phyloP scores from a whole-genome alignment of 1,139 yeast species.

The Blastobotrys petasosporus region DNA sequence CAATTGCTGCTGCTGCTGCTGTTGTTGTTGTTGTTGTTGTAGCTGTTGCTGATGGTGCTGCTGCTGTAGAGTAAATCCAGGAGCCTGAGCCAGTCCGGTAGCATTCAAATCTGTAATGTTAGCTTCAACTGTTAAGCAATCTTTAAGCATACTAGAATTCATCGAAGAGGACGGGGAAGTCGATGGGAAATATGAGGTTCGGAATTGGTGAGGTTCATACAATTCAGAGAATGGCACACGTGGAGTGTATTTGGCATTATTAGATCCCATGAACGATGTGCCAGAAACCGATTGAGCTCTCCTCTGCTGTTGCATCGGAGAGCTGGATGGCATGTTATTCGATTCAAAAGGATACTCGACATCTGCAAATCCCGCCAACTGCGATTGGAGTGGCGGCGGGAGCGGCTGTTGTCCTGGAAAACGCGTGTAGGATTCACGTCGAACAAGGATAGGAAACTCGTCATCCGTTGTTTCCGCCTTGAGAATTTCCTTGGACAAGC shows the following conservation, averaged over 20 bases:
- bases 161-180: too few relatives aligned
- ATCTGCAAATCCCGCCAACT: slow-evolving; percentile 3
- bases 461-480: slow-evolving; percentile 37
- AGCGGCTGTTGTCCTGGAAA: too few relatives aligned
- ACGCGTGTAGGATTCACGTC: slow-evolving; percentile 23
- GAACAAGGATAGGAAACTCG: slow-evolving; percentile 39
- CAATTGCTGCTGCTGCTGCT: slow-evolving; percentile 6
- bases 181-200: background rate
- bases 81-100: slow-evolving; percentile 4
- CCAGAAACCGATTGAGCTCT: slow-evolving; percentile 6
- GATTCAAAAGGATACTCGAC: background rate
- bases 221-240: slow-evolving; percentile 1
- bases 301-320: slow-evolving; percentile 4
- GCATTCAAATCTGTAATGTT: background rate
- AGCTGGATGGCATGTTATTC: background rate
- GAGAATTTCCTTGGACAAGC: slow-evolving; percentile 15
- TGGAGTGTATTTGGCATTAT: slow-evolving; percentile 2
- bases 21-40: slow-evolving; percentile 11
- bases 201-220: background rate
- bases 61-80: slow-evolving; percentile 3
- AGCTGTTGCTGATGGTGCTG: slow-evolving; percentile 5
- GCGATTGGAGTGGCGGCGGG: background rate
- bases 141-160: too few relatives aligned
- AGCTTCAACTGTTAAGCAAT: background rate
- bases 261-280: slow-evolving; percentile 1